Evolutionary conservation across 441 rosid species (phyloP), one percentile per base, ranked within the genome.

Genomic region (Erodium trifolium): DNA sequence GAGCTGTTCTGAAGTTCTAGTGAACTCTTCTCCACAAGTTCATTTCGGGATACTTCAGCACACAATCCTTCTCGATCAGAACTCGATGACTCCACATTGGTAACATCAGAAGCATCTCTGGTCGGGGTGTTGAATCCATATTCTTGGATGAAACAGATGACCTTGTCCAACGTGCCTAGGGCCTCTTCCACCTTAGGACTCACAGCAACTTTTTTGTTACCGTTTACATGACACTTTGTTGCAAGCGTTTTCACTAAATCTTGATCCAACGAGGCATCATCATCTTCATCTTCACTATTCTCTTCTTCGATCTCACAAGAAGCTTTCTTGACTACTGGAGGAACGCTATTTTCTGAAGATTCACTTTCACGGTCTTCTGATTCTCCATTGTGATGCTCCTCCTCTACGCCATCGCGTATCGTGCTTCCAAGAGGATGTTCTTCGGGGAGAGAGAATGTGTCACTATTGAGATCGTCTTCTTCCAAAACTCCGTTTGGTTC

Each of bases 101-200:
- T 34, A 5, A 34, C 3, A 34, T 5, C 37, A 34, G 37, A 34
- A 34, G 37, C 37, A 34, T 34, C 37, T 34, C 37, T 34, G 0
- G 37, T 3, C 37, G 37, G 37, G 37, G 37, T 34, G 37, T 34
- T 34, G 37, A 68, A 68, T 77, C 84, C 79, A 39, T 79, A 65
- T 69, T 86, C 79, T n/a, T 81, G 82, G 68, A 91, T 83, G 68
- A 89, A 41, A 4, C 80, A 75, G 71, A 91, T 88, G 43, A 76
- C 93, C 76, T 79, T 84, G 73, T 93, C 97, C 73, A 93, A 57
- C 19, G 86, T 89, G 70, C 85, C 83, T 68, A 93, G 81, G 72
- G 99, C 99, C 73, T 85, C 84, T 67, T 84, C 80, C 62, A 93
- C 96, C 79, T 79, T 80, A 13, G 89, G 89, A 67, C 96, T 84